Evolutionary conservation across 129 eudicot genomes (phyloP).

Genomic region (Centrapalus pauciflorus): DNA sequence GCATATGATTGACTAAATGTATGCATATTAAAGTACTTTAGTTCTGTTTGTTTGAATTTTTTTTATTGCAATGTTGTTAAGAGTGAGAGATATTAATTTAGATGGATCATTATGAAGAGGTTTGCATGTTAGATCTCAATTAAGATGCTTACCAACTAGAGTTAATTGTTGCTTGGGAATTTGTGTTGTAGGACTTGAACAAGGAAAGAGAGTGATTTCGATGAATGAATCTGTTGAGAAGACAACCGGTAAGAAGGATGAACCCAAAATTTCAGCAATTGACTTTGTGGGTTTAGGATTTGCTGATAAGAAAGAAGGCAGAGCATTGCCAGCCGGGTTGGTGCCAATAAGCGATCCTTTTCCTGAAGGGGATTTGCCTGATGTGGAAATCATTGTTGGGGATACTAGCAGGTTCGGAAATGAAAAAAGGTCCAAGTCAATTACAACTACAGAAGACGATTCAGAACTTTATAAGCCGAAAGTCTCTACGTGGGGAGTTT

Average conservation of each 20-base stretch:
- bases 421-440: slow-evolving; percentile 18
- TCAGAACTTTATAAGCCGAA: slow-evolving; percentile 77
- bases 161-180: not conserved
- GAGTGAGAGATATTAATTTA: too few species aligned
- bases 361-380: slow-evolving; percentile 57
- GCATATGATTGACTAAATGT: too few species aligned
- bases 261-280: slow-evolving; percentile 48
- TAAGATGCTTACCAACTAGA: too few species aligned
- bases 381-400: slow-evolving; percentile 78
- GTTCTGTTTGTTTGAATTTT: too few species aligned
- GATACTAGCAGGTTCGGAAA: slow-evolving; percentile 67
- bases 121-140: too few species aligned
- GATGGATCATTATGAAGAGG: too few species aligned
- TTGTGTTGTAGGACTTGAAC: slow-evolving; percentile 31
- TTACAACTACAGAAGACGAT: slow-evolving; percentile 40
- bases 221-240: slow-evolving; percentile 13
- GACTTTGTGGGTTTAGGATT: slow-evolving; percentile 80
- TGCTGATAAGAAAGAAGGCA: slow-evolving; percentile 71
- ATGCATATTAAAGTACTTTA: too few species aligned
- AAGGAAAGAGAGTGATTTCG: slow-evolving; percentile 12
- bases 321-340: slow-evolving; percentile 83
- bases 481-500: slow-evolving; percentile 92
- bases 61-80: too few species aligned
- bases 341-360: slow-evolving; percentile 54
- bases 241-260: slow-evolving; percentile 36